Percentiles rank a stretch among this genome's conserved stretches.
These are phyloP conservation scores for Picochlorum costavermella DNA, from an alignment of 139 green algal species.

Conservation along the genomic window DNA sequence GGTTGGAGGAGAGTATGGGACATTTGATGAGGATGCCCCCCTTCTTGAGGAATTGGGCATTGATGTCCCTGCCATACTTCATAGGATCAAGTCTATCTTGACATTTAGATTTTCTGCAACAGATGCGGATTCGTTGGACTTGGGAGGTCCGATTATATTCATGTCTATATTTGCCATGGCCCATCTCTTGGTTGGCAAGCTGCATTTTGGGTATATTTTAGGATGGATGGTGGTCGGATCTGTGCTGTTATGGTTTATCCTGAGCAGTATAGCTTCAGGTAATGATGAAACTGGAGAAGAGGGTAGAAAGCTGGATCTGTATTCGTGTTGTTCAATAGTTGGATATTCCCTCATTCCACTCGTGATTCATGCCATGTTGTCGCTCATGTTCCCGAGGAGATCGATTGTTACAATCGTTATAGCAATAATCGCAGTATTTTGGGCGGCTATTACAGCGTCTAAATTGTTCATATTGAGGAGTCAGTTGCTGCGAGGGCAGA, in stretches of 20 bases:
- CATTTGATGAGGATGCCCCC: slow-evolving; percentile 77
- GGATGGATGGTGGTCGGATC: slow-evolving; percentile 81
- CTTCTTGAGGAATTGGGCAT: slow-evolving; percentile 91
- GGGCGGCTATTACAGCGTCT: slow-evolving; percentile 52
- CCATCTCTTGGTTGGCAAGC: slow-evolving; percentile 87
- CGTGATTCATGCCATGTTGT: slow-evolving; percentile 48
- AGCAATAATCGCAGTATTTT: slow-evolving; percentile 53
- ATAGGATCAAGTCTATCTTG: slow-evolving; percentile 59
- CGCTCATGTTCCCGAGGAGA: slow-evolving; percentile 59
- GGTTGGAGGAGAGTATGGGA: slow-evolving; percentile 30
- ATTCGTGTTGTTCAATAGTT: slow-evolving; percentile 76
- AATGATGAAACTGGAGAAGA: slow-evolving; percentile 22
- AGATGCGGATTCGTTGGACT: slow-evolving; percentile 69
- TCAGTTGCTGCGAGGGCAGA: slow-evolving; percentile 51
- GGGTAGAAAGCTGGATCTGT: slow-evolving; percentile 62
- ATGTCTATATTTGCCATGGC: slow-evolving; percentile 57
- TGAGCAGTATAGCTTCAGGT: slow-evolving; percentile 30
- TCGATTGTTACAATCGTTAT: slow-evolving; percentile 13
- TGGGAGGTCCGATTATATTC: slow-evolving; percentile 84
- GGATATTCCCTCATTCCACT: slow-evolving; percentile 86
- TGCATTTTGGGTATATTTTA: slow-evolving; percentile 92
- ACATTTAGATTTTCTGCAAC: slow-evolving; percentile 44
- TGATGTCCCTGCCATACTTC: slow-evolving; percentile 72
- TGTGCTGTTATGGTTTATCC: slow-evolving; percentile 60
- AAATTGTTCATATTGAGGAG: slow-evolving; percentile 56